Evolutionary conservation across 495 filamentous ascomycete genomes (phyloP), one percentile per base, ranked within the genome.

Genomic region (Tirmania nivea): DNA sequence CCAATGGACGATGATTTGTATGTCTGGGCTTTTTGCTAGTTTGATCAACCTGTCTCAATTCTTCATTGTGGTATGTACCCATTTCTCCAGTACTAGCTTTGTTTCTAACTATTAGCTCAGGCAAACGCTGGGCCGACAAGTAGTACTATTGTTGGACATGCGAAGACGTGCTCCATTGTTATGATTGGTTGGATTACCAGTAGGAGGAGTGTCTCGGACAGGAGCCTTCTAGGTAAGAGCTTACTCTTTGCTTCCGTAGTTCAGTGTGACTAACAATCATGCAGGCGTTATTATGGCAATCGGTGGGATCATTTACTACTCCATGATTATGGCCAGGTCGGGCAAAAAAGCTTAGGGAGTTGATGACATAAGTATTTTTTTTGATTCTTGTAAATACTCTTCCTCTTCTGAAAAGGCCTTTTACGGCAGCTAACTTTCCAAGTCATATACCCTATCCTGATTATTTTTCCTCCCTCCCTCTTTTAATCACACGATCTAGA

Each of bases 41-140:
- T 65, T 83, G 17, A 79, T 86, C 59, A 85, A 85, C 61, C 69
- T 84, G 49, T 80, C 77, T 8, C 80, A 83, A 59, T 85, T 85
- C 60, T 81, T 81, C 60, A 83, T 86, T 57, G 77, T 85, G 37
- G 79, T 76, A 21, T 75, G 75, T 21, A 19, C 3, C 11, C 20
- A 16, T 12, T 50, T 11, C 11, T 31, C n/a, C 48, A 50, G 20
- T 50, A 31, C 2, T 19, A 14, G 3, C 39, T 45, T 45, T 19
- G 20, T 19, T 20, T 19, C n/a, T 50, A 50, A 50, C 3, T 12
- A 19, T 6, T 12, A 10, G 0, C 12, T 25, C 25, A 50, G 48
- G 21, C n/a, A 12, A 31, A 31, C 45, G 77, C 79, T 1, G 81
- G 81, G 0, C 74, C 81, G 5, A 78, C 84, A 8, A 78, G 76